Base-by-base conservation (phyloP, 2,329 filamentous ascomycete genomes). In the Fusarium sp. region DNA sequence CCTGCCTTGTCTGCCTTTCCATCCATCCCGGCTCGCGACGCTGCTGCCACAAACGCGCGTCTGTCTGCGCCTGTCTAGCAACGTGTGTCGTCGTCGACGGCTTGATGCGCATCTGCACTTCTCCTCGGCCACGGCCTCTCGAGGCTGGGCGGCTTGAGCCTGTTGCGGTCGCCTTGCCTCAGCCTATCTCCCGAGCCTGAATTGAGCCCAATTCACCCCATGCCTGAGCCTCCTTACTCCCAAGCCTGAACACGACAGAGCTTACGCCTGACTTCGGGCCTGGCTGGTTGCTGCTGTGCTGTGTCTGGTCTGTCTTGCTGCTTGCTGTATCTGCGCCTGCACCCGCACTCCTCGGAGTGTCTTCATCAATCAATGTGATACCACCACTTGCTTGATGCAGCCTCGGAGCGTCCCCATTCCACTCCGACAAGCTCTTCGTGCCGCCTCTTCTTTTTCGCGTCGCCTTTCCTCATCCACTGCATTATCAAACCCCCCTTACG, bases 401-500 rank as follows among this genome's bases (percentile, higher is more conserved):
- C 79, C 79, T 80, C 74, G 72, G 76, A 72, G 70, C 73, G 73
- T 75, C 74, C 79, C 78, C 74, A 78, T 79, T 77, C 74, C 77
- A 78, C 77, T 72, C 76, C 78, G 72, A 77, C 72, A 74, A 78
- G 67, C 71, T 74, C 73, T 75, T 74, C 77, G 72, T 67, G 68
- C 70, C 72, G 71, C 78, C 70, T 79, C 76, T 76, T 72, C 71
- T 72, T 76, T 77, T 75, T 80, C 78, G 74, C 76, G 76, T 79
- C 77, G 71, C 77, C 77, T 77, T 79, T 77, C 78, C 77, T 74
- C 71, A 76, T 79, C 68, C 77, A 76, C 76, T 81, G 80, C 74
- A 80, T 82, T 80, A 78, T 80, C 78, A 76, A 78, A 50, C 71
- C 83, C 82, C 81, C 82, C 82, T 81, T 82, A 83, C 80, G 80